Evolutionary conservation across 768 basidiomycete species (phyloP), one percentile per base, ranked within the genome.

Genomic region (Agrocybe pediades): DNA sequence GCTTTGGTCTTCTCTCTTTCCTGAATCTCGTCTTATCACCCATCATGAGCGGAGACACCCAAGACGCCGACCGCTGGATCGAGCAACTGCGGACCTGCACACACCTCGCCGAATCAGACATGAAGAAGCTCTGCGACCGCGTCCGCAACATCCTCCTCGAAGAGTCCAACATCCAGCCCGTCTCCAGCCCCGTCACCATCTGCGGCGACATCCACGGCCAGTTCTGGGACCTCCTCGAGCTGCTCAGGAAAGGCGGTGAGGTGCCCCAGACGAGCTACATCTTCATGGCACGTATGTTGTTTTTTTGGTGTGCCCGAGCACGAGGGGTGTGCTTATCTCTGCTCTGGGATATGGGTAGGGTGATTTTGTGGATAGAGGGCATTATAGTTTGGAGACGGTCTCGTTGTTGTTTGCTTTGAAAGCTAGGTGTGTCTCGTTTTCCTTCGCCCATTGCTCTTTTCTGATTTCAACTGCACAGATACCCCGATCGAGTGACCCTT

Each of bases 161-260:
- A 69, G 96, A 99, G 69, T 94, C 90, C 51, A 99, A 98, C 68
- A 95, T 98, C 52, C 95, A 98, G 66, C 95, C 95, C 26, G 92
- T 99, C 49, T 90, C 91, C 27, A 90, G 68, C 52, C 96, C 96
- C 1, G 96, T 98, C 30, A 98, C 96, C 25, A 89, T 93, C 59
- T 92, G 91, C 65, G 95, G 95, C 25, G 95, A 98, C 67, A 96
- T 98, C 47, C 95, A 98, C 63, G 95, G 95, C 21, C 96, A 98
- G 68, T 97, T 97, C 72, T 98, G 94, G 88, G 96, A 98, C 66
- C 76, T 98, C 43, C 79, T 96, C 27, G 95, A 99, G 73, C 74
- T 99, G 46, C 75, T 97, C 62, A 74, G 89, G 61, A 87, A 92
- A 52, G 94, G 94, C 1, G 92, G 95, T 6, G 83, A 80, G 57